Evolutionary conservation across 208 protist species (phyloP), one percentile per base, ranked within the genome.

Genomic region (Wallacemonas sp.): DNA sequence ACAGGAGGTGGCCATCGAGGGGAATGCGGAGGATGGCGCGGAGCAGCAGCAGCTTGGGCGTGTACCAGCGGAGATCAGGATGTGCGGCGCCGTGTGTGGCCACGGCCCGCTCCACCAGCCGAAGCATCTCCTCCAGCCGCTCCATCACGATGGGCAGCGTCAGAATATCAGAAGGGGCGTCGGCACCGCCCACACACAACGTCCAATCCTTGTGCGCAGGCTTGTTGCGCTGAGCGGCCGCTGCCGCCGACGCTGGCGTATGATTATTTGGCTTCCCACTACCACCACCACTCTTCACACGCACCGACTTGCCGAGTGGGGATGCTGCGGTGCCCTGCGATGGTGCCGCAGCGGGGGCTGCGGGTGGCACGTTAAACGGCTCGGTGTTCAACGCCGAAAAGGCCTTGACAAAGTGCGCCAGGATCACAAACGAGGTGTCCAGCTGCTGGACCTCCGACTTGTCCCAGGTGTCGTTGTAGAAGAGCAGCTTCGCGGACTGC

Each of bases 41-140:
- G 21, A 93, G 68, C n/a, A 95, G 43, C 12, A 85, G 61, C 48
- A 95, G 78, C 65, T 95, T 95, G 21, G 87, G 86, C 41, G 74
- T 70, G 32, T 78, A 55, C 85, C 86, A 92, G 33, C 85, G 85
- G 48, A 91, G 61, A 17, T 87, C 78, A 29, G 52, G 27, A 46
- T 61, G 61, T 16, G 27, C 21, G 5, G 12, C 32, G 47, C 70
- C 72, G 65, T 88, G 68, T 26, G 65, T 80, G 12, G 56, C 65
- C 12, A 81, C 34, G n/a, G 70, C 70, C 2, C 67, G 77, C 26
- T 27, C 56, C 52, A 70, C 64, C 19, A 91, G 72, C 17, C 65
- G 52, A 34, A 88, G 65, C 32, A 88, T 63, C 64, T 95, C 81
- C 14, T 92, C 84, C 9, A 95, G n/a, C 44, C 80, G 76, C 23